Evolutionary conservation across 73 alveolate genomes (phyloP), one percentile per base, ranked within the genome.

Genomic region (Symbiodinium pilosum): DNA sequence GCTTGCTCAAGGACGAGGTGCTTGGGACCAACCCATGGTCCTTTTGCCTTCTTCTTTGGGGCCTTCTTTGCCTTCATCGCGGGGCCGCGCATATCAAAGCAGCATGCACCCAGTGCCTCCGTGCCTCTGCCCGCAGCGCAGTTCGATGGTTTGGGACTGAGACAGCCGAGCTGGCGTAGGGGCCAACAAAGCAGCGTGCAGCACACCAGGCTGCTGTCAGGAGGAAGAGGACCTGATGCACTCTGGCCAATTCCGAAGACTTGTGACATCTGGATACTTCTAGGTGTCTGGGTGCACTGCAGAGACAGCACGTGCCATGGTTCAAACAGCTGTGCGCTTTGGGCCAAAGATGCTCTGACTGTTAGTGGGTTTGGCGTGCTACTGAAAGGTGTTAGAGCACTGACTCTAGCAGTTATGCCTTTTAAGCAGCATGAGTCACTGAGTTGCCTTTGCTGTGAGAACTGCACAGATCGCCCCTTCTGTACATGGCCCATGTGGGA

Each of bases 1-100:
- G 26, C 21, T 24, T 18, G 12, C 71, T 18, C 7, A 12, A n/a
- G 18, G 94, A 64, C 86, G 47, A 88, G 95, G 47, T 30, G 51
- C 95, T 88, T 88, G 36, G 95, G 95, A 39, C 95, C 95, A 28
- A 88, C 95, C 95, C 95, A 88, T n/a, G 95, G 95, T 28, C 86
- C 95, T 86, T 88, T 88, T 43, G 77, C 95, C 95, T 88, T 88
- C 86, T 88, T 88, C 95, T 88, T 88, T 0, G 95, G 87, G 44
- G 81, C 81, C 81, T 20, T 28, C 81, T 64, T 28, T 14, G 34
- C 38, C 81, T 64, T n/a, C n/a, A n/a, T n/a, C n/a, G n/a, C n/a
- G n/a, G n/a, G n/a, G n/a, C n/a, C n/a, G n/a, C n/a, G n/a, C n/a
- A n/a, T n/a, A n/a, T n/a, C n/a, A n/a, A n/a, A n/a, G n/a, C n/a